Conservation (phyloP, 495 filamentous ascomycete genomes). For the Penicillium taxi region DNA sequence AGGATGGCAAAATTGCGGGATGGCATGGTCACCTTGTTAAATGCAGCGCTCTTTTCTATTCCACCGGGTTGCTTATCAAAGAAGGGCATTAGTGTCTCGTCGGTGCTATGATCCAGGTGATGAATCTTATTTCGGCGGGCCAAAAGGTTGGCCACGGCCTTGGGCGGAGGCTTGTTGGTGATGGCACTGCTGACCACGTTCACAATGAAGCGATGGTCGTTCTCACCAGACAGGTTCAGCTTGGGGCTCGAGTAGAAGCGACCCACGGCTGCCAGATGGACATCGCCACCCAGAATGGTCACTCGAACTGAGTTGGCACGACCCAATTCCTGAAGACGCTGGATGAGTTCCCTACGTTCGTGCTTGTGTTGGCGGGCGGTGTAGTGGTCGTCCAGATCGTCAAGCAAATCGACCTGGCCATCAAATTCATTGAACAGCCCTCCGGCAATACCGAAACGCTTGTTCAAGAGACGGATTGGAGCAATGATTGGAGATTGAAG, state of each 20-base stretch:
- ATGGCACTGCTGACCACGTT: slow-evolving; percentile 74
- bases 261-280: slow-evolving; percentile 67
- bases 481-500: slow-evolving; percentile 75
- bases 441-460: slow-evolving; percentile 79
- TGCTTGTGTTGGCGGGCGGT: slow-evolving; percentile 85
- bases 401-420: slow-evolving; percentile 79
- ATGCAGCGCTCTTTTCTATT: slow-evolving; percentile 53
- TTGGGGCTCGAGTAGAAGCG: slow-evolving; percentile 66
- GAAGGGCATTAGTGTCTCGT: slow-evolving; percentile 80
- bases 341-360: slow-evolving; percentile 68
- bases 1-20: slow-evolving; percentile 81
- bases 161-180: slow-evolving; percentile 88
- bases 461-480: slow-evolving; percentile 80
- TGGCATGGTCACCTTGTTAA: slow-evolving; percentile 85
- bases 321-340: slow-evolving; percentile 65
- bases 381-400: slow-evolving; percentile 94
- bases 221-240: slow-evolving; percentile 49
- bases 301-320: slow-evolving; percentile 66
- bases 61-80: slow-evolving; percentile 78
- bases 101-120: slow-evolving; percentile 73
- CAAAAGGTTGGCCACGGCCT: slow-evolving; percentile 80
- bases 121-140: slow-evolving; percentile 86
- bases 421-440: slow-evolving; percentile 90
- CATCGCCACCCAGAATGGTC: slow-evolving; percentile 76
- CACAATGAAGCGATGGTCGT: slow-evolving; percentile 65